Base-by-base conservation (phyloP, 768 basidiomycete genomes). In the Lyophyllum semitale region DNA sequence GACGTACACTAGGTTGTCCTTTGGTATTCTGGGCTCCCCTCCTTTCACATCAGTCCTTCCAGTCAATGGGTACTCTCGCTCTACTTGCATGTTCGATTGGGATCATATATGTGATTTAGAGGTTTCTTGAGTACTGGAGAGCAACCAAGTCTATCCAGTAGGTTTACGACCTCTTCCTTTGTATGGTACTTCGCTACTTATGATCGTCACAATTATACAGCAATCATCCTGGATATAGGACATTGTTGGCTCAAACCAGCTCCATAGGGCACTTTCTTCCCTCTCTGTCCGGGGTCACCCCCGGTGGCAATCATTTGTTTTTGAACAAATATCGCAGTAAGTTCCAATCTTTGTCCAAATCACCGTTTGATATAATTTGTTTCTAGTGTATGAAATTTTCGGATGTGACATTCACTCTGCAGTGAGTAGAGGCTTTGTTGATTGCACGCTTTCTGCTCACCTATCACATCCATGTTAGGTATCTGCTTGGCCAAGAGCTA, bases 321-420 rank as follows among this genome's bases (percentile, higher is more conserved):
- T 42, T 60, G 29, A 54, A 65, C 35, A 73, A 73, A 53, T 64
- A 75, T 54, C 61, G 62, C 6, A 55, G 76, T 74, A 46, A 51
- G 32, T 51, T 13, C 18, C 4, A 18, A 33, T 7, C 13, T 4
- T 29, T 23, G n/a, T n/a, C n/a, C n/a, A n/a, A 32, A 33, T 57
- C 12, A 47, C 3, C n/a, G 9, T 23, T 6, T 41, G 18, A 41
- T 22, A 26, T 44, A 9, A 12, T 13, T 3, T 18, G 4, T 20
- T 18, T n/a, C 13, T 13, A 76, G 73, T 59, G 17, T 76, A 68
- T 49, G 61, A 67, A 41, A 37, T 59, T 22, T 64, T 59, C 48
- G 76, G 77, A 27, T 69, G 68, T 58, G 76, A 77, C 51, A 68
- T 74, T 32, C 55, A 66, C 59, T 71, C 74, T n/a, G 45, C 61